phyloP scores from a whole-genome alignment of 2,329 filamentous ascomycete species.

The Aulographum hederae region DNA sequence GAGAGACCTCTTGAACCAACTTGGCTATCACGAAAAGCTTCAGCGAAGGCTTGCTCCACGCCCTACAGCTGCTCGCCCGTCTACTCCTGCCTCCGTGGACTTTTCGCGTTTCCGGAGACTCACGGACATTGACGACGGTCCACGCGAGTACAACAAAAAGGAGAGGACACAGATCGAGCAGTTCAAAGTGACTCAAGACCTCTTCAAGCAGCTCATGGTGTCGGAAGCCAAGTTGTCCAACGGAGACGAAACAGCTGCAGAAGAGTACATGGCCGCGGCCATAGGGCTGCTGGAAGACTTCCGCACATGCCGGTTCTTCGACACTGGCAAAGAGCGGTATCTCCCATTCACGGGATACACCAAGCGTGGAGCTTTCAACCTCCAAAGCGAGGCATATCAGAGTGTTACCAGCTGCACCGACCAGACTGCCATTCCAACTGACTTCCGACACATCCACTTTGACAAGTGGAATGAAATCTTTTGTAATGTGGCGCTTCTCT shows the following conservation, averaged over 20 bases:
- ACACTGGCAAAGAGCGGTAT: neutral
- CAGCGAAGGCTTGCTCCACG: too few relatives aligned
- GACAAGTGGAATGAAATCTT: constrained; percentile 79
- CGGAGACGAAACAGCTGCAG: neutral
- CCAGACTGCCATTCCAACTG: constrained; percentile 20
- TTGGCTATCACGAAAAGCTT: too few relatives aligned
- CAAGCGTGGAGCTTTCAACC: too few relatives aligned
- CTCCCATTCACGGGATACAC: neutral
- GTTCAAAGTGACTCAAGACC: neutral
- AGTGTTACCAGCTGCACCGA: too few relatives aligned
- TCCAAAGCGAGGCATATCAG: too few relatives aligned
- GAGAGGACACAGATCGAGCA: neutral
- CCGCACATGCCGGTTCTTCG: neutral
- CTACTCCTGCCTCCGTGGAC: neutral
- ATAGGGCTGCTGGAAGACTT: neutral
- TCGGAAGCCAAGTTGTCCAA: neutral
- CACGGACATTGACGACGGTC: neutral
- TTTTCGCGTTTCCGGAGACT: neutral
- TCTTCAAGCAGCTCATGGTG: neutral
- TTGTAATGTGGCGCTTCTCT: constrained; percentile 63
- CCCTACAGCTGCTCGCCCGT: neutral
- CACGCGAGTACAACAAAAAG: too few relatives aligned
- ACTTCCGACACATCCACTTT: constrained; percentile 66
- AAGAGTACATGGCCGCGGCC: neutral
- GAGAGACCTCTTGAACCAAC: too few relatives aligned